phyloP scores from a whole-genome alignment of 2,329 filamentous ascomycete species.

The Xylariomycetidae sp. region DNA sequence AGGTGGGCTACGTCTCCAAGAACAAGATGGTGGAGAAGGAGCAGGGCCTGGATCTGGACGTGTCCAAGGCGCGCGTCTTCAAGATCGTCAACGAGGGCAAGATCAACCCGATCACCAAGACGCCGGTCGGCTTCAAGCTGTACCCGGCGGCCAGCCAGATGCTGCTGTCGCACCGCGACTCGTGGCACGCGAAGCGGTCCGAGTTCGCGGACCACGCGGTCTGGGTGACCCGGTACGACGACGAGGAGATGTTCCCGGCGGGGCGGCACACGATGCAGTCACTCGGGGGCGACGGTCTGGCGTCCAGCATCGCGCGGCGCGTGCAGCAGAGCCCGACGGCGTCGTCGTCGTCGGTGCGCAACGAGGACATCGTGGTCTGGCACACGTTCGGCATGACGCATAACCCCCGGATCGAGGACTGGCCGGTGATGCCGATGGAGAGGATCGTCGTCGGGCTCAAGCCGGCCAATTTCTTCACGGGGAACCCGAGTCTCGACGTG shows the following conservation, averaged over 20 bases:
- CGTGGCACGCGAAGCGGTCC: slow-evolving; percentile 30
- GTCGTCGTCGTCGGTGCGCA: slow-evolving; percentile 41
- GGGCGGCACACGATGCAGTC: slow-evolving; percentile 35
- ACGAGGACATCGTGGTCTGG: slow-evolving; percentile 49
- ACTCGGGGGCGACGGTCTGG: slow-evolving; percentile 24
- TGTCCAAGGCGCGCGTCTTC: slow-evolving; percentile 29
- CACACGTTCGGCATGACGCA: slow-evolving; percentile 52
- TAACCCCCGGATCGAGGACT: slow-evolving; percentile 60
- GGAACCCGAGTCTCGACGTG: slow-evolving; percentile 47
- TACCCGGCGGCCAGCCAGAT: slow-evolving; percentile 20
- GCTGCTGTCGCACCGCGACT: slow-evolving; percentile 18
- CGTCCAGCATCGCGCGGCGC: too few relatives aligned
- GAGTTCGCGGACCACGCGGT: slow-evolving; percentile 32
- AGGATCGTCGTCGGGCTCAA: slow-evolving; percentile 43
- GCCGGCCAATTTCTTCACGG: slow-evolving; percentile 48
- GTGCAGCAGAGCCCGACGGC: slow-evolving; percentile 46
- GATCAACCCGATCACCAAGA: too few relatives aligned
- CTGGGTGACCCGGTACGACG: slow-evolving; percentile 32
- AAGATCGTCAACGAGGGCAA: slow-evolving; percentile 30
- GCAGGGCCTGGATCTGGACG: slow-evolving; percentile 25
- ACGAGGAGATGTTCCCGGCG: slow-evolving; percentile 32
- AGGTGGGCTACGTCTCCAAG: slow-evolving; percentile 65
- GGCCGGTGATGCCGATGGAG: slow-evolving; percentile 65
- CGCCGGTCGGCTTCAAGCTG: too few relatives aligned
- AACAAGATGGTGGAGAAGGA: slow-evolving; percentile 32